Conservation (phyloP, 75 land plant species). For the Cupressus sempervirens region DNA sequence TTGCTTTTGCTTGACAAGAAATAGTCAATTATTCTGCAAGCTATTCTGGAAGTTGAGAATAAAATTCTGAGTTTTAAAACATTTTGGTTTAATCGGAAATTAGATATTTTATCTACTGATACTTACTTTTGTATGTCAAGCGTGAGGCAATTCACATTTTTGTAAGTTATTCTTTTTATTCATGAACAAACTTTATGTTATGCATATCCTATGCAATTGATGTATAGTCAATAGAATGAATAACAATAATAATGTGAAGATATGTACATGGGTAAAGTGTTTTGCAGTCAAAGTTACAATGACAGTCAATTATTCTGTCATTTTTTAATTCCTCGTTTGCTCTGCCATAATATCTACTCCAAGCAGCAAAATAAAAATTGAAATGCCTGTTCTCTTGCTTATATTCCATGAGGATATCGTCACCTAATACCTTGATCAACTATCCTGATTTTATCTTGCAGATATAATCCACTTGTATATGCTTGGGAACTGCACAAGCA, state of each 20-base stretch:
- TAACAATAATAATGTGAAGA: neutral
- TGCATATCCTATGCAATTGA: neutral
- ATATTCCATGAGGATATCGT: neutral
- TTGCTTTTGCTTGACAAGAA: neutral
- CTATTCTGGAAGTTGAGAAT: neutral
- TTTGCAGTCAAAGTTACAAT: neutral
- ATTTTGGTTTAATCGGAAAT: neutral
- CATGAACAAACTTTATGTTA: neutral
- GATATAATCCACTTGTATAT: constrained; percentile 41
- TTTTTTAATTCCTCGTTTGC: neutral
- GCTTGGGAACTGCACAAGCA: constrained; percentile 27
- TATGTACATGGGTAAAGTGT: neutral
- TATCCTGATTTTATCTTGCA: constrained; percentile 13
- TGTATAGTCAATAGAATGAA: neutral
- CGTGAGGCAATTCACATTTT: neutral
- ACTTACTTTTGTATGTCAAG: neutral
- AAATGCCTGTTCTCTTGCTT: neutral
- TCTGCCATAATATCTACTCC: neutral
- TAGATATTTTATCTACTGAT: neutral
- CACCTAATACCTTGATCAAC: neutral
- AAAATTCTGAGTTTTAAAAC: neutral
- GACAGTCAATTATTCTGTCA: neutral
- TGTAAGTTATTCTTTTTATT: neutral
- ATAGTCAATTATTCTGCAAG: neutral
- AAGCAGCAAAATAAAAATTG: neutral